Evolutionary conservation across 2,329 filamentous ascomycete genomes (phyloP).

Genomic region (Stachybotrys elegans): DNA sequence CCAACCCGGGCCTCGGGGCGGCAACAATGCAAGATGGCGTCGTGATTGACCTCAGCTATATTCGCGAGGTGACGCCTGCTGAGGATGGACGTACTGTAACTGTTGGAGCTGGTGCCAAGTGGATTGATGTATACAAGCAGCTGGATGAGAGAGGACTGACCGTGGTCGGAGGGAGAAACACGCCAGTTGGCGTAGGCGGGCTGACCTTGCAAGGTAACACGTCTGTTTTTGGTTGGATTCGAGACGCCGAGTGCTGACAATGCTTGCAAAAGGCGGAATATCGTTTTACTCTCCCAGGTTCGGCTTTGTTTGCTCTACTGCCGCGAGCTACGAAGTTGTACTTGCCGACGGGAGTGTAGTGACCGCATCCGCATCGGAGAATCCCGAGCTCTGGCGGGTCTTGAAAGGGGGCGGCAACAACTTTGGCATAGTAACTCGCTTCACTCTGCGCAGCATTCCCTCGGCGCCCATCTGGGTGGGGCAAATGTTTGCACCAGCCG

Average conservation of each 20-base stretch:
- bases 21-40: neutral
- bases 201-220: constrained; percentile 9
- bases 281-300: neutral
- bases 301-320: constrained; percentile 1
- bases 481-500: neutral
- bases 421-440: constrained; percentile 50
- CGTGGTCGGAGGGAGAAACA: constrained; percentile 28
- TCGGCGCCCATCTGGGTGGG: neutral
- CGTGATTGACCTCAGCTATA: neutral
- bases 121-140: constrained; percentile 27
- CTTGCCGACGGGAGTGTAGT: constrained; percentile 27
- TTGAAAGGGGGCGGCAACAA: constrained; percentile 51
- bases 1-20: neutral
- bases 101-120: constrained; percentile 23
- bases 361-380: constrained; percentile 23
- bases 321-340: constrained; percentile 10
- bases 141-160: constrained; percentile 23
- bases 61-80: neutral
- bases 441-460: constrained; percentile 17
- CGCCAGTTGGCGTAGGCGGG: constrained; percentile 30
- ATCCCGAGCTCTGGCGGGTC: constrained; percentile 53
- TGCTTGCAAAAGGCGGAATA: neutral
- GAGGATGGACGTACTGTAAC: constrained; percentile 6
- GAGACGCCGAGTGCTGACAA: neutral
- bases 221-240: neutral